phyloP scores from a whole-genome alignment of 495 filamentous ascomycete species.

The Penicillium angulare region DNA sequence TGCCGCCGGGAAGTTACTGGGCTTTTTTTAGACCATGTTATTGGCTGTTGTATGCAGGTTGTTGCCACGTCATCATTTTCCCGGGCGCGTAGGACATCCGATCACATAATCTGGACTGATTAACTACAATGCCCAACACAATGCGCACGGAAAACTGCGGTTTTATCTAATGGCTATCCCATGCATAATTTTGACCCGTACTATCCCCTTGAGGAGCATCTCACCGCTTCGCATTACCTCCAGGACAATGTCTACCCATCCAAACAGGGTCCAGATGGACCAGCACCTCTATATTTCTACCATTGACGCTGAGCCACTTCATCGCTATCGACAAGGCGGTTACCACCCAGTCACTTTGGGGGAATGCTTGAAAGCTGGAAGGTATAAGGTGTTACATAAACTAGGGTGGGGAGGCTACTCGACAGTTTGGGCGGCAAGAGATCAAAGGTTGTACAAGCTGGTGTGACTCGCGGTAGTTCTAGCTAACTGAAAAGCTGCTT shows the following conservation, averaged over 20 bases:
- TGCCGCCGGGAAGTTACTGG: no score
- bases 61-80: constrained; percentile 9
- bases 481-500: constrained; percentile 15
- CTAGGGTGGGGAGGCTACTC: constrained; percentile 48
- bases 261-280: constrained; percentile 16
- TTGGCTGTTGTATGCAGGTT: no score
- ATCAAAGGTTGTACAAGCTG: constrained; percentile 26
- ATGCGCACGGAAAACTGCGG: neutral
- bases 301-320: constrained; percentile 25
- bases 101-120: constrained; percentile 1
- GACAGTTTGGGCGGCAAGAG: constrained; percentile 50
- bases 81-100: constrained; percentile 8
- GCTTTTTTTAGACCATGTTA: no score
- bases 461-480: constrained; percentile 5
- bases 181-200: constrained; percentile 7
- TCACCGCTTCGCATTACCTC: constrained; percentile 2
- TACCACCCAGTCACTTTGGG: constrained; percentile 47
- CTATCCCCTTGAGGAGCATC: constrained; percentile 10
- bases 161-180: constrained; percentile 6
- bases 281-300: constrained; percentile 13
- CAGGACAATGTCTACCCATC: constrained; percentile 17
- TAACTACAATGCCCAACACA: constrained; percentile 1
- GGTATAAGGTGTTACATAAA: constrained; percentile 50
- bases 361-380: constrained; percentile 30
- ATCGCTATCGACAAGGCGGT: constrained; percentile 36